Percentiles rank a stretch among this genome's conserved stretches.
phyloP scores from a whole-genome alignment of 1,139 yeast species.

The Williopsis jadinii region DNA sequence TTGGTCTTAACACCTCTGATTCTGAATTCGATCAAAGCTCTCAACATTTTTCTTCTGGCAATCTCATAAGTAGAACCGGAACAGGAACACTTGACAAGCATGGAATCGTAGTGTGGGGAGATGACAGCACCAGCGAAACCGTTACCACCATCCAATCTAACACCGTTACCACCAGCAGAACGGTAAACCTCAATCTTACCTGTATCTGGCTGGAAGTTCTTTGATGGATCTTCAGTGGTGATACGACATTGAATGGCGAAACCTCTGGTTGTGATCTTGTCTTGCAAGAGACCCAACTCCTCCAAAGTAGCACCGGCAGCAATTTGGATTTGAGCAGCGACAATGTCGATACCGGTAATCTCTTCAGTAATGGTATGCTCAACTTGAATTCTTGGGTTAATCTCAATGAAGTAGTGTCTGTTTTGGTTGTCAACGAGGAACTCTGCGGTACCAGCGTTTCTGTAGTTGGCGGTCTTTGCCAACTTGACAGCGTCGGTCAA shows the following conservation, averaged over 20 bases:
- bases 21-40: slow-evolving; percentile 95
- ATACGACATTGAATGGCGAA: slow-evolving; percentile 99
- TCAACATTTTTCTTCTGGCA: slow-evolving; percentile 93
- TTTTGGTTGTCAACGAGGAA: slow-evolving; percentile 89
- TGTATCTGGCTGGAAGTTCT: slow-evolving; percentile 96
- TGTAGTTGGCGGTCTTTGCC: slow-evolving; percentile 81
- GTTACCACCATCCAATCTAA: slow-evolving; percentile 97
- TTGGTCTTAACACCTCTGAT: slow-evolving; percentile 98
- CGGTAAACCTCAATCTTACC: slow-evolving; percentile 98
- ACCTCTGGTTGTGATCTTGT: slow-evolving; percentile 91
- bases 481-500: slow-evolving; percentile 90
- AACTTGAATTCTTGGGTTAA: slow-evolving; percentile 97
- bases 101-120: slow-evolving; percentile 96
- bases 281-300: slow-evolving; percentile 89
- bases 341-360: slow-evolving; percentile 96
- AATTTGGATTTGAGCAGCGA: slow-evolving; percentile 97
- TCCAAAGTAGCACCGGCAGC: slow-evolving; percentile 97
- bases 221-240: slow-evolving; percentile 96
- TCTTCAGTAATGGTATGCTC: slow-evolving; percentile 99
- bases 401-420: slow-evolving; percentile 96
- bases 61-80: slow-evolving; percentile 96
- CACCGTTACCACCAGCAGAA: slow-evolving; percentile 99
- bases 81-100: slow-evolving; percentile 96
- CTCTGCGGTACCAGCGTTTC: slow-evolving; percentile 99
- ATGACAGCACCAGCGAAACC: slow-evolving; percentile 98